phyloP scores from a whole-genome alignment of 116 monocot species.

The Dioscorea cayenensis region DNA sequence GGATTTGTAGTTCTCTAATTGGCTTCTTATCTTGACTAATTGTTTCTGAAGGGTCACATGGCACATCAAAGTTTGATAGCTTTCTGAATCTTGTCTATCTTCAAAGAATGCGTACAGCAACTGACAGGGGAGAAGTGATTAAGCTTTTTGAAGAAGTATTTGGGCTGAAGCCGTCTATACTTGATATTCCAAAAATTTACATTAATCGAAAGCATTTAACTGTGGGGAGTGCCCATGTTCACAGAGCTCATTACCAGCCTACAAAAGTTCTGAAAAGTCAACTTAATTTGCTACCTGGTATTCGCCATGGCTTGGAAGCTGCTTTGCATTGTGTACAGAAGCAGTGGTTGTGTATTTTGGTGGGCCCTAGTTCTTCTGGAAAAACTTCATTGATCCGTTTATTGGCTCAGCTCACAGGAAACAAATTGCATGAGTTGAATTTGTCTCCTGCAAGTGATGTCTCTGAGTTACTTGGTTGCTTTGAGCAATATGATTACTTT shows the following conservation, averaged over 20 bases:
- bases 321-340: conserved; percentile 56
- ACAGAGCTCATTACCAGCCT: conserved; percentile 68
- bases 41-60: conserved; percentile 46
- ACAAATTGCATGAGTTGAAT: conserved; percentile 72
- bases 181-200: conserved; percentile 39
- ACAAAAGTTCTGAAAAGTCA: conserved; percentile 30
- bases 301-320: conserved; percentile 60
- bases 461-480: conserved; percentile 93
- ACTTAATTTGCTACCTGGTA: conserved; percentile 49
- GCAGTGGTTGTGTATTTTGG: conserved; percentile 83
- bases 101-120: conserved; percentile 76
- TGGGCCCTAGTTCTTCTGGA: conserved; percentile 81
- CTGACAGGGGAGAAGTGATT: conserved; percentile 65
- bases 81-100: conserved; percentile 76
- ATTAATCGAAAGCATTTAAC: conserved; percentile 48
- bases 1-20: neutral
- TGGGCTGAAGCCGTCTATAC: conserved; percentile 36
- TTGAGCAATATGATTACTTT: conserved; percentile 82
- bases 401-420: conserved; percentile 85
- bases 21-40: neutral
- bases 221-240: conserved; percentile 51
- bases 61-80: conserved; percentile 20
- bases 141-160: conserved; percentile 70
- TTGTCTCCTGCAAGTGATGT: conserved; percentile 93
- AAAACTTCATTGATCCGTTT: conserved; percentile 79